Evolutionary conservation across 2,329 filamentous ascomycete species (phyloP).

Genomic region (Microdochium bolleyi): DNA sequence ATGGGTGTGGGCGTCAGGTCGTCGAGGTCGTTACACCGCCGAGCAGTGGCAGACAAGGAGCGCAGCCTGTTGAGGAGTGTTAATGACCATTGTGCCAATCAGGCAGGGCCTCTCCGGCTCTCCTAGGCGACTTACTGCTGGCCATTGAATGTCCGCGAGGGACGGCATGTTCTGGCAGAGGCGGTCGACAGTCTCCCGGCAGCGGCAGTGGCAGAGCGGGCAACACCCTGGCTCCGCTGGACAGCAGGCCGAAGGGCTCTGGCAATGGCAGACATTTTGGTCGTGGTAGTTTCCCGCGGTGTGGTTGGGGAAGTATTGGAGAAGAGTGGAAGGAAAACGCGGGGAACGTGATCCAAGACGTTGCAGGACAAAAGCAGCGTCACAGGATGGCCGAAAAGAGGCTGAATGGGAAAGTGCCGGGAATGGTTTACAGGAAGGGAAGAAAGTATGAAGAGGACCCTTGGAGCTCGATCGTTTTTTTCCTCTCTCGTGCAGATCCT

Average conservation of each 20-base stretch:
- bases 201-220: not conserved
- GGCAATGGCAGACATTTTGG: not conserved
- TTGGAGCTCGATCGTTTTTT: not conserved
- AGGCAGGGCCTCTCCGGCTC: not conserved
- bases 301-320: not conserved
- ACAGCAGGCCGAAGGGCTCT: not conserved
- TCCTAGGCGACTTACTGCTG: not conserved
- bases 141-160: not conserved
- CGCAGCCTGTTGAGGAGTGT: constrained; percentile 26
- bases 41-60: constrained; percentile 51
- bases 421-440: not conserved
- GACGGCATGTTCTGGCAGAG: not conserved
- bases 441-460: not conserved
- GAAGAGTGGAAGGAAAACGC: not conserved
- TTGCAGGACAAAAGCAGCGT: not conserved
- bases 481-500: not conserved
- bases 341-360: not conserved
- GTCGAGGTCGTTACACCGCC: constrained; percentile 57
- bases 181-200: not conserved
- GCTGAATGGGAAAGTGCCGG: not conserved
- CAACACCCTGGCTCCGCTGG: not conserved
- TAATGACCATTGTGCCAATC: constrained; percentile 1
- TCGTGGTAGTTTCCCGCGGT: not conserved
- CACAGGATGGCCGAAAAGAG: not conserved
- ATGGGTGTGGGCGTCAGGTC: constrained; percentile 86